These are phyloP conservation scores for Agrocybe chaxingu DNA, from an alignment of 768 basidiomycete genomes.

Conservation along the genomic window DNA sequence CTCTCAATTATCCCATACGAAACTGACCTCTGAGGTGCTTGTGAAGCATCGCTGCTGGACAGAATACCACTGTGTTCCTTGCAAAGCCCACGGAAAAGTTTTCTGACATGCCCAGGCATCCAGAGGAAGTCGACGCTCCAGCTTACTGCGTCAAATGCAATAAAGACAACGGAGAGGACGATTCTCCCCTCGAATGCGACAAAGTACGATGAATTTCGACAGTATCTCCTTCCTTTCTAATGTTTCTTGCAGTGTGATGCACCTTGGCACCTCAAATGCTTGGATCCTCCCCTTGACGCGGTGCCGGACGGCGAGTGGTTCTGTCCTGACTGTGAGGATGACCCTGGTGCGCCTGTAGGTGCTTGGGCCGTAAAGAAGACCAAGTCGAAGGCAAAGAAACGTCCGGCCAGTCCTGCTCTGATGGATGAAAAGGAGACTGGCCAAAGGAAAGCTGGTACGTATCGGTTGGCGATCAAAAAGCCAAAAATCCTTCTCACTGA, in stretches of 20 bases:
- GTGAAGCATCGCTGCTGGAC: slow-evolving; percentile 75
- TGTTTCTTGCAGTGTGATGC: slow-evolving; percentile 67
- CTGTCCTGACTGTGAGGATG: slow-evolving; percentile 69
- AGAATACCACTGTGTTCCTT: slow-evolving; percentile 84
- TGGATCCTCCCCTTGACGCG: slow-evolving; percentile 69
- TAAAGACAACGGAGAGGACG: slow-evolving; percentile 69
- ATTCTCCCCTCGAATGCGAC: slow-evolving; percentile 82
- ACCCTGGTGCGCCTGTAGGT: slow-evolving; percentile 55
- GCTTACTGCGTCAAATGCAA: slow-evolving; percentile 70
- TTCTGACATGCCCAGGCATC: slow-evolving; percentile 79
- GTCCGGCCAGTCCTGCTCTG: slow-evolving; percentile 13
- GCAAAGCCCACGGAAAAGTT: slow-evolving; percentile 72
- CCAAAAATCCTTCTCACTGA: neutral
- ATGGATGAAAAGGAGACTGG: slow-evolving; percentile 14
- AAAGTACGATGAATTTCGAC: slow-evolving; percentile 49
- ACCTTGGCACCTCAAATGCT: slow-evolving; percentile 83
- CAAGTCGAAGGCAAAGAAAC: slow-evolving; percentile 25
- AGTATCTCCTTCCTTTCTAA: slow-evolving; percentile 2
- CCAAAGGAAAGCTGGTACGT: slow-evolving; percentile 15
- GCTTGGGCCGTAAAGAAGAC: slow-evolving; percentile 27
- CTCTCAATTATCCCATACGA: neutral
- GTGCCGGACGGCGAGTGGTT: slow-evolving; percentile 94
- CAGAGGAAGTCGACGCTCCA: slow-evolving; percentile 65
- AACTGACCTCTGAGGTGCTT: neutral
- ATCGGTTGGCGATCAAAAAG: neutral